phyloP scores from a whole-genome alignment of 495 filamentous ascomycete species.

The Paragyromitra xinjiangensis region DNA sequence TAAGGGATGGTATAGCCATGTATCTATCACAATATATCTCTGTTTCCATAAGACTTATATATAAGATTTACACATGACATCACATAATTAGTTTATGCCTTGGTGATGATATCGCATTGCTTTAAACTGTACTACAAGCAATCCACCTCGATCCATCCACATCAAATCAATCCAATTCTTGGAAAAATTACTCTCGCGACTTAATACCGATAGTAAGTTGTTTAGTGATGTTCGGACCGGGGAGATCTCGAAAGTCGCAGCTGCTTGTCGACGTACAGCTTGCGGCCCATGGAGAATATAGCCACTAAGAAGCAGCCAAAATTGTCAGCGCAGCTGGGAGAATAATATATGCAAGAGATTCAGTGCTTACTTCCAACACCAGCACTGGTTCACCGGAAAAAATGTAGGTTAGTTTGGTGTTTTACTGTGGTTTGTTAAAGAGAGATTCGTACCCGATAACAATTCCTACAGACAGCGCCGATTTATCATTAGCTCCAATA shows the following conservation, averaged over 20 bases:
- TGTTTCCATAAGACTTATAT: constrained; percentile 3
- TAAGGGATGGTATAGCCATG: constrained; percentile 33
- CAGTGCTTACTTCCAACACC: constrained; percentile 62
- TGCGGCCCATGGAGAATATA: constrained; percentile 78
- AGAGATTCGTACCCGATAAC: constrained; percentile 73
- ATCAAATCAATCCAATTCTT: background rate
- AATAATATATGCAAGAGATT: background rate
- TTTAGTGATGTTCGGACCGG: constrained; percentile 59
- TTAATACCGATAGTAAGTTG: constrained; percentile 1
- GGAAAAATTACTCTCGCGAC: background rate
- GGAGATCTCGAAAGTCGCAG: constrained; percentile 76
- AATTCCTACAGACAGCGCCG: constrained; percentile 66
- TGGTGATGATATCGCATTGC: constrained; percentile 21
- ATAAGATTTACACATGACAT: background rate
- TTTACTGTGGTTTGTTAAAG: background rate
- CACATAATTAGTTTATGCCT: background rate
- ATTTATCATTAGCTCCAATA: background rate
- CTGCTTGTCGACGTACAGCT: constrained; percentile 88
- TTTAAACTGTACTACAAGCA: constrained; percentile 35
- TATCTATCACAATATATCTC: constrained; percentile 20
- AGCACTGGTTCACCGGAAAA: constrained; percentile 61
- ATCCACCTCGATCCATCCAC: constrained; percentile 10
- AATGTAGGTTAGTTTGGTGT: constrained; percentile 56
- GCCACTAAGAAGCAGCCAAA: constrained; percentile 64
- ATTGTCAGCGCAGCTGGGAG: background rate